These are phyloP conservation scores for Clarireedia homoeocarpa DNA, from an alignment of 2,329 filamentous ascomycete species.

Conservation along the genomic window DNA sequence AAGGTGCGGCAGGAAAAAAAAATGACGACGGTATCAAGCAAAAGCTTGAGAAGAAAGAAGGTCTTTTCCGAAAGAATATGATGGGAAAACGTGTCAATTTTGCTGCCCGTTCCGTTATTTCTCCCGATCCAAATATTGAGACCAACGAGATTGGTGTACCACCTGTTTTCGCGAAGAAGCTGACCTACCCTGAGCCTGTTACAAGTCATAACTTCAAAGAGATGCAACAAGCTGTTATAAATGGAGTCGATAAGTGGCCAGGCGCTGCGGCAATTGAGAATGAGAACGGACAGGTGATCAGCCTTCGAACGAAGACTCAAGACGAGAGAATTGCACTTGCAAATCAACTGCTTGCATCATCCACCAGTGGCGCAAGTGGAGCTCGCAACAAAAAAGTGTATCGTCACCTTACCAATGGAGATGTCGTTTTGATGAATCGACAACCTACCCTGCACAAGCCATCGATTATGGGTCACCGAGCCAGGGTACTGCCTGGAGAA, in stretches of 20 bases:
- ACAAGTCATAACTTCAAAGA: constrained; percentile 96
- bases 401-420: constrained; percentile 89
- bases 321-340: constrained; percentile 86
- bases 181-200: constrained; percentile 95
- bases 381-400: constrained; percentile 93
- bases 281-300: constrained; percentile 86
- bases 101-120: constrained; percentile 94
- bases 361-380: constrained; percentile 64
- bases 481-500: constrained; percentile 84
- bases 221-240: constrained; percentile 91
- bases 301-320: constrained; percentile 74
- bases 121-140: constrained; percentile 95
- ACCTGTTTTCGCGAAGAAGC: constrained; percentile 91
- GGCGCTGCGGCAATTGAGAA: constrained; percentile 93
- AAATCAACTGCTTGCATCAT: constrained; percentile 85
- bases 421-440: constrained; percentile 97
- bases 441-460: constrained; percentile 97
- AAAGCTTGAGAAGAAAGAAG: constrained; percentile 96
- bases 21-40: constrained; percentile 96
- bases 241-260: constrained; percentile 88
- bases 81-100: constrained; percentile 97
- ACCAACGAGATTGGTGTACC: constrained; percentile 98
- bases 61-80: constrained; percentile 98
- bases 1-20: constrained; percentile 66
- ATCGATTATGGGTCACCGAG: constrained; percentile 97